phyloP scores from a whole-genome alignment of 202 grass and related monocot genomes.

The Hordeum pubiflorum region DNA sequence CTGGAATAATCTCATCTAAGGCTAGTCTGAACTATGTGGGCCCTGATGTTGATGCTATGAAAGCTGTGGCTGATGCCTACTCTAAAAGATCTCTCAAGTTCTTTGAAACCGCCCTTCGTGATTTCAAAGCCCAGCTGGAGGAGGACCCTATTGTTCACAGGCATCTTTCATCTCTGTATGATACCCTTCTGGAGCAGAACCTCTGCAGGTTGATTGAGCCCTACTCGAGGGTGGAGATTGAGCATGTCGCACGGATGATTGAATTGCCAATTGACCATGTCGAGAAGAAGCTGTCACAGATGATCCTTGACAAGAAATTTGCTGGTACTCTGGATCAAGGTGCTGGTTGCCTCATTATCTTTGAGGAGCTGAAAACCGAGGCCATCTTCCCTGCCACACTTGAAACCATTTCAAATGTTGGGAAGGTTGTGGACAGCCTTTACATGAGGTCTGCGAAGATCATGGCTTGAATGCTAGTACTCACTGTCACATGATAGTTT shows the following conservation, averaged over 20 bases:
- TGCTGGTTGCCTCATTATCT: slow-evolving; percentile 89
- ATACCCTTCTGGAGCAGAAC: slow-evolving; percentile 91
- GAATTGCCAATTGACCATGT: slow-evolving; percentile 77
- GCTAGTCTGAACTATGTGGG: slow-evolving; percentile 85
- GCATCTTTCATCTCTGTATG: slow-evolving; percentile 86
- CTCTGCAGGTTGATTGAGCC: slow-evolving; percentile 92
- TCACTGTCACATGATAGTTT: neutral
- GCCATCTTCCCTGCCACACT: slow-evolving; percentile 81
- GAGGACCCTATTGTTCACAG: slow-evolving; percentile 94
- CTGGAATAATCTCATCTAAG: slow-evolving; percentile 83
- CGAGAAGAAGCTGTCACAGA: slow-evolving; percentile 89
- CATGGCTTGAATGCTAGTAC: slow-evolving; percentile 47
- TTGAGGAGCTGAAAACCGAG: slow-evolving; percentile 66
- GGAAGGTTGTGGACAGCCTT: slow-evolving; percentile 91
- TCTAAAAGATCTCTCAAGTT: slow-evolving; percentile 77
- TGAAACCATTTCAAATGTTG: slow-evolving; percentile 72
- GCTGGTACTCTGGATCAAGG: slow-evolving; percentile 90
- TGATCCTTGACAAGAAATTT: slow-evolving; percentile 97
- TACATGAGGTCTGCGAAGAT: slow-evolving; percentile 91
- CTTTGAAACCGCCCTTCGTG: slow-evolving; percentile 71
- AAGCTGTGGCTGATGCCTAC: slow-evolving; percentile 90
- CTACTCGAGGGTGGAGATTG: slow-evolving; percentile 82
- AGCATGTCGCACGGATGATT: slow-evolving; percentile 75
- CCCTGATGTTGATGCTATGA: slow-evolving; percentile 92
- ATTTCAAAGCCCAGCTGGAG: slow-evolving; percentile 72